Base-by-base conservation (phyloP, 352 stramenopile species). In the Plasmopara halstedii region DNA sequence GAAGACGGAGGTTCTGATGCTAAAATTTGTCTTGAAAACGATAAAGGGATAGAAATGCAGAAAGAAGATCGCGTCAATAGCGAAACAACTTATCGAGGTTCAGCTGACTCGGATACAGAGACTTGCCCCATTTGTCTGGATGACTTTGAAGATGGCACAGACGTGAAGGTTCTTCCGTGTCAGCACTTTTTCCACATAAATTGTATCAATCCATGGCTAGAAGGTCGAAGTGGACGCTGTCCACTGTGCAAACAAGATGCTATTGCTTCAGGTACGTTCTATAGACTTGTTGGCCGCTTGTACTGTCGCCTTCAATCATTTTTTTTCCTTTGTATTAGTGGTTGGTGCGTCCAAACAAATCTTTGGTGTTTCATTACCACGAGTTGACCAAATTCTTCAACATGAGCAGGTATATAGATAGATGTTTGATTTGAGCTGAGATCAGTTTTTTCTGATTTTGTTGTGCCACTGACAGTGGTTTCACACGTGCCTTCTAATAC, bases 151-250 rank as follows among this genome's bases (percentile, higher is more conserved):
- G 47, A 61, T 5, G 65, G 64, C 27, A 65, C 70, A 5, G 53
- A 67, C 20, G 71, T 92, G 17, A 89, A 89, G 53, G 73, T 93
- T 21, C 68, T 95, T 23, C 81, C 83, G 14, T 95, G 83, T 34
- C 72, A 85, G 19, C 83, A 95, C 42, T 85, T 86, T 44, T 95
- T 85, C 44, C 83, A 95, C 42, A 72, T 85, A 11, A 58, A 81
- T 18, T 95, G 83, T 49, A 95, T 95, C 38, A 79, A 90, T 26
- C 77, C 75, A 34, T 95, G 83, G 83, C 73, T 95, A 7, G 82
- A 90, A 40, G 54, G 62, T 6, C 75, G 75, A 37, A 91, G 79
- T 56, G 73, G 78, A 22, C 51, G 69, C 8, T 95, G 83, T 41
- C 83, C 83, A 26, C 70, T 95, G 5, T 95, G 83, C 57, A 91